These are phyloP conservation scores for Melastoma candidum DNA, from an alignment of 441 rosid genomes.

Conservation along the genomic window DNA sequence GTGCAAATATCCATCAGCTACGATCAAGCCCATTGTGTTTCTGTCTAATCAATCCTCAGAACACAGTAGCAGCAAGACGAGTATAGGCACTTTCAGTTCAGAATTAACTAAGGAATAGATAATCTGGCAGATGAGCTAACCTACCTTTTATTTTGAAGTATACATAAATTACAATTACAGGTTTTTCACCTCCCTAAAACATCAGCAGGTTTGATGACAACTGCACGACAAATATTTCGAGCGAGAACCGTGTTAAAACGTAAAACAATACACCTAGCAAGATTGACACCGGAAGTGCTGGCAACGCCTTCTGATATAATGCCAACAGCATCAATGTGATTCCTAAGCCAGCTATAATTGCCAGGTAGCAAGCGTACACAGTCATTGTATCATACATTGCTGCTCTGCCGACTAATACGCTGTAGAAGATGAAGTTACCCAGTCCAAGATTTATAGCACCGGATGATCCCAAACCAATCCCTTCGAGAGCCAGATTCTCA, in stretches of 20 bases:
- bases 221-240: slow-evolving; percentile 65
- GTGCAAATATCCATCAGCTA: too few relatives aligned
- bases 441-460: slow-evolving; percentile 91
- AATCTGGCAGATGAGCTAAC: too few relatives aligned
- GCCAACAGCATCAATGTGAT: slow-evolving; percentile 71
- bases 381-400: slow-evolving; percentile 88
- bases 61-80: too few relatives aligned
- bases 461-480: slow-evolving; percentile 73
- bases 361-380: slow-evolving; percentile 86
- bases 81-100: too few relatives aligned
- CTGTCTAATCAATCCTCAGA: too few relatives aligned
- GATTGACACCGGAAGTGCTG: slow-evolving; percentile 83
- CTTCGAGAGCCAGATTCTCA: slow-evolving; percentile 54
- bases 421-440: slow-evolving; percentile 20
- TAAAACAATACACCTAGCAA: slow-evolving; percentile 75
- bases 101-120: too few relatives aligned
- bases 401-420: too few relatives aligned
- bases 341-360: slow-evolving; percentile 83
- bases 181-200: slow-evolving; percentile 37
- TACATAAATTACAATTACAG: too few relatives aligned
- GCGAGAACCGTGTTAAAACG: slow-evolving; percentile 54
- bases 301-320: slow-evolving; percentile 76
- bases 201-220: slow-evolving; percentile 71
- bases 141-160: too few relatives aligned
- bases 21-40: too few relatives aligned